Percentiles rank a stretch among this genome's conserved stretches.
Evolutionary conservation across 331 rosid genomes (phyloP).

Genomic region (Arachis monticola): DNA sequence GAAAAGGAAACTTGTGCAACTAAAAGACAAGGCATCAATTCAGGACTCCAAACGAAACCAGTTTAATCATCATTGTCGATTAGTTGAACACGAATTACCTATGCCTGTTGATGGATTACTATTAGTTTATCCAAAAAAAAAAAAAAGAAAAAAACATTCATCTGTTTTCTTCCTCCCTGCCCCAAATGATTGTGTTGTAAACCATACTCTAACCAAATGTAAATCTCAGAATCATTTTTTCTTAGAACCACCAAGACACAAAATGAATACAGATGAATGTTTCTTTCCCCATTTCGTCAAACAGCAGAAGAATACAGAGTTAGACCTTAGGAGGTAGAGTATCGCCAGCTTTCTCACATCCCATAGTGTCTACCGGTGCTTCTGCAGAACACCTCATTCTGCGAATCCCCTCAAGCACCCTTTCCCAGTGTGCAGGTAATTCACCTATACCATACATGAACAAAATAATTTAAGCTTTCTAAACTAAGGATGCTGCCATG

Average conservation of each 20-base stretch:
- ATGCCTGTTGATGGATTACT: not conserved
- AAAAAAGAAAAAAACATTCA: not conserved
- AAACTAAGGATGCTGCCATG: not conserved
- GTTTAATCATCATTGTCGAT: constrained; percentile 18
- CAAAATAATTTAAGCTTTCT: constrained; percentile 14
- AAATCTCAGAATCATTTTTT: constrained; percentile 1
- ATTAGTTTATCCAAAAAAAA: not conserved
- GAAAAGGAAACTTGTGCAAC: not conserved
- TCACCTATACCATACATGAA: constrained; percentile 54
- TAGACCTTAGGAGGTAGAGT: constrained; percentile 87
- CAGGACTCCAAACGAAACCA: constrained; percentile 8
- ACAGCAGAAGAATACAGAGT: constrained; percentile 18
- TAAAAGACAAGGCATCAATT: constrained; percentile 19
- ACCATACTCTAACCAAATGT: constrained; percentile 13
- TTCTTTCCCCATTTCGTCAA: constrained; percentile 24
- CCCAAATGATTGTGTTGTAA: not conserved
- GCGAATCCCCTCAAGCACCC: constrained; percentile 80
- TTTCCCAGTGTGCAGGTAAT: constrained; percentile 75
- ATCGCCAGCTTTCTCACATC: constrained; percentile 93
- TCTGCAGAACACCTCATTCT: constrained; percentile 85
- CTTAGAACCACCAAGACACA: constrained; percentile 14
- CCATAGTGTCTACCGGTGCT: constrained; percentile 98
- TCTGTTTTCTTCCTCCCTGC: not conserved
- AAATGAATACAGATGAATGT: constrained; percentile 11
- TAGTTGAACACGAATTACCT: constrained; percentile 11